Evolutionary conservation across 2,329 filamentous ascomycete species (phyloP).

Genomic region (Sporothrix phasma): DNA sequence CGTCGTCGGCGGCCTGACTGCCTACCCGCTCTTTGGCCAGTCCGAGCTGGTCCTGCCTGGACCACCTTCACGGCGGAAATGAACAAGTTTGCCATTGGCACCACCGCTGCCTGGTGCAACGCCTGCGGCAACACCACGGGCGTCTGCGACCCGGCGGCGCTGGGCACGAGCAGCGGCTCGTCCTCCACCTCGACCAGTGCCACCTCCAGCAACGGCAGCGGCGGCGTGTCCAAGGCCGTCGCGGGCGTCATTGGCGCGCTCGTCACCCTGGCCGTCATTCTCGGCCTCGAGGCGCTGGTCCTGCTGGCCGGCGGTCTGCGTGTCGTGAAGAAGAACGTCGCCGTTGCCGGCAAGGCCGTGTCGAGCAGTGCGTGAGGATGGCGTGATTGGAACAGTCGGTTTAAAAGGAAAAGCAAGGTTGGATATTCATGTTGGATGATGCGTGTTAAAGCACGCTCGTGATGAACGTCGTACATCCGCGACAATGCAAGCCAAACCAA

Average conservation of each 20-base stretch:
- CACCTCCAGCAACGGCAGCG: slow-evolving; percentile 21
- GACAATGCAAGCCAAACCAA: background rate
- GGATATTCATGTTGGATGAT: background rate
- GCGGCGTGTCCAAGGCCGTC: slow-evolving; percentile 56
- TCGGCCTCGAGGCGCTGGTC: slow-evolving; percentile 35
- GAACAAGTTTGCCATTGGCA: slow-evolving; percentile 55
- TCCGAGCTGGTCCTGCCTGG: slow-evolving; percentile 50
- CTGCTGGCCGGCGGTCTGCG: slow-evolving; percentile 36
- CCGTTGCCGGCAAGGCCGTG: slow-evolving; percentile 15
- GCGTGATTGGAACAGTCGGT: too few species aligned
- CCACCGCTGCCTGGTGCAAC: slow-evolving; percentile 59
- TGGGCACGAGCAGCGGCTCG: slow-evolving; percentile 21
- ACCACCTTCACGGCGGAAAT: slow-evolving; percentile 54
- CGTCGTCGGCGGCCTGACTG: slow-evolving; percentile 36
- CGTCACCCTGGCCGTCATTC: slow-evolving; percentile 43
- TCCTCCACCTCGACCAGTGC: slow-evolving; percentile 14
- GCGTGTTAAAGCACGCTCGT: background rate
- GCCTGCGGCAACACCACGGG: slow-evolving; percentile 65
- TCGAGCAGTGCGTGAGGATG: background rate
- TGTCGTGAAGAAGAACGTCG: slow-evolving; percentile 35
- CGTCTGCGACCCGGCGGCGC: slow-evolving; percentile 42
- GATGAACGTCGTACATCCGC: background rate
- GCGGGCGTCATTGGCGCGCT: slow-evolving; percentile 75
- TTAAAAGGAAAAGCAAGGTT: background rate
- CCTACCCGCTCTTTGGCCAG: slow-evolving; percentile 53